These are phyloP conservation scores for Phaffomyces thermotolerans DNA, from an alignment of 805 yeast species.

Conservation along the genomic window DNA sequence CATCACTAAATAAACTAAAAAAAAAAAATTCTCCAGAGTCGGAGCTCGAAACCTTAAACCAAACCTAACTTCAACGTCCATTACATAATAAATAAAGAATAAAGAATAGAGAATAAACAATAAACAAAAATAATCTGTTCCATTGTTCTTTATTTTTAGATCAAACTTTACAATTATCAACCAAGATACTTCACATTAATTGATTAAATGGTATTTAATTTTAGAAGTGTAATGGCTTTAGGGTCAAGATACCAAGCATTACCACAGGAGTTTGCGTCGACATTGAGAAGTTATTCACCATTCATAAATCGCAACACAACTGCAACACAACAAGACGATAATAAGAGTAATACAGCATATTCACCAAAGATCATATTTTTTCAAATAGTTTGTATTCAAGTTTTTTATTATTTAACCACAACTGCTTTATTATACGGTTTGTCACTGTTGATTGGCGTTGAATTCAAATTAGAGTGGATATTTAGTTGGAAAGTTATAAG, in stretches of 20 bases:
- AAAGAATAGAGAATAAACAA: too few relatives aligned
- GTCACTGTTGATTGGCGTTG: conserved; percentile 64
- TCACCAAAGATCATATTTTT: conserved; percentile 54
- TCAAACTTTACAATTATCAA: too few relatives aligned
- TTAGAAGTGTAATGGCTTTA: conserved; percentile 3
- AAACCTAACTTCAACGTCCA: too few relatives aligned
- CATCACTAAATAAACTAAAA: conserved; percentile 7
- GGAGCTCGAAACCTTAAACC: background rate
- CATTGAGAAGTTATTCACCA: background rate
- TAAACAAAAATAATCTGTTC: too few relatives aligned
- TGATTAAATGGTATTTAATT: conserved; percentile 1
- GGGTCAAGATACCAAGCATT: conserved; percentile 4
- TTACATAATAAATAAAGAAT: too few relatives aligned
- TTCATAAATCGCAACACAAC: background rate
- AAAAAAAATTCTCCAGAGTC: background rate
- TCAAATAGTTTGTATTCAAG: conserved; percentile 74
- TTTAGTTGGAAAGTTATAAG: conserved; percentile 76
- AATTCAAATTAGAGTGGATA: conserved; percentile 59
- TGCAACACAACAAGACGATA: background rate
- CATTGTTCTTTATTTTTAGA: background rate
- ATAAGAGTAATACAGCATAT: background rate
- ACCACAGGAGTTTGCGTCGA: background rate
- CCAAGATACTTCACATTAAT: background rate
- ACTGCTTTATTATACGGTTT: conserved; percentile 55
- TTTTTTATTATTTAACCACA: conserved; percentile 73